Evolutionary conservation across 257 asterid species (phyloP), one percentile per base, ranked within the genome.

Genomic region (Haberlea rhodopensis): DNA sequence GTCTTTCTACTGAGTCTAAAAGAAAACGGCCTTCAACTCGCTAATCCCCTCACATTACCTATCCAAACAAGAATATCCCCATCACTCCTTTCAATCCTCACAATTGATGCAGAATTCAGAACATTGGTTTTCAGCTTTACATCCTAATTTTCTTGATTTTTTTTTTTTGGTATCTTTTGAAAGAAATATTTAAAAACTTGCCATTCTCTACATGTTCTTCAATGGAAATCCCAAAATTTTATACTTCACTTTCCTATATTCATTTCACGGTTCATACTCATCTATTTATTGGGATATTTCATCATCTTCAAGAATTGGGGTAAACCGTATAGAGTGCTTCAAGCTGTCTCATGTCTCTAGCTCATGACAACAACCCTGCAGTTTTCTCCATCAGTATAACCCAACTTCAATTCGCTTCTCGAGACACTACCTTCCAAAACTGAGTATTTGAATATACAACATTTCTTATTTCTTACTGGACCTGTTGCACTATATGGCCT

Each of bases 331-430:
- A 79, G 78, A 55, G 51, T 67, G 97, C 94, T 26, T 74, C 90
- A 5, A 87, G 96, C 72, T 85, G 92, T 62, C 68, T 82, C 73
- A 78, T 90, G 79, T 87, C 92, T 34, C 68, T 87, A 10, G 72
- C 77, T 46, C 94, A 85, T 67, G 96, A 90, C 65, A n/a, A n/a
- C n/a, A 78, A 79, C 32, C 84, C 83, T 8, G 86, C 90, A 22
- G 3, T 85, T 58, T 65, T 85, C 63, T 70, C 92, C 67, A 52
- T 82, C n/a, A 55, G 16, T 62, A 1, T 65, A 65, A 18, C 71
- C 60, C 57, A 78, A 55, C 73, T 73, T 13, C 67, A 71, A 43
- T 71, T 71, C 59, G 31, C 78, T 27, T 67, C 81, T 0, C 73
- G 78, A 49, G 87, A 87, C 72, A 80, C 87, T 9, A 16, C 65